Base-by-base conservation (phyloP, 768 basidiomycete genomes). In the Sarcomyxa edulis region DNA sequence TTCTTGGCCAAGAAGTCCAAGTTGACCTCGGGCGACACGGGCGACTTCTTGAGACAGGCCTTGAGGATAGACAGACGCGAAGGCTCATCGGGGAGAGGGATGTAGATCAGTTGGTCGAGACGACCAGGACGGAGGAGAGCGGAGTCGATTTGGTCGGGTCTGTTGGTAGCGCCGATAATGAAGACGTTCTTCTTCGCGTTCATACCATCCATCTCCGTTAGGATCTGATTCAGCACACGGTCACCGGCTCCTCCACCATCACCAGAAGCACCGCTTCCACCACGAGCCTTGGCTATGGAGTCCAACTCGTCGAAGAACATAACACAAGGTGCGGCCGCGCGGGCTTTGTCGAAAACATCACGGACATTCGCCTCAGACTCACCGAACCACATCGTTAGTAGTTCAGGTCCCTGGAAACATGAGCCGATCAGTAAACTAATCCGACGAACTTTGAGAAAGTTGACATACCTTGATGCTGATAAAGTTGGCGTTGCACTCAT, bases 301-400 rank as follows among this genome's bases (percentile, higher is more conserved):
- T 99, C 96, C 60, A 99, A 73, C 63, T 99, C 96, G 54, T 99
- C 96, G 66, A 99, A 99, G 88, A 99, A 99, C 92, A 99, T 96
- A 51, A 99, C 96, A 59, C 96, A 98, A 39, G 96, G 96, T 19
- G 96, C 95, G 6, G 96, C 96, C 12, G 96, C 96, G 50, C 96
- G 90, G 21, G 96, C 96, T 68, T 98, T 98, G 78, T 99, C 96
- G 64, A 99, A 99, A 47, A 98, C 92, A 51, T 98, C 95, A 52
- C 96, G 91, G 45, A 99, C 96, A 55, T 99, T 99, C 48, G 95
- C 96, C 69, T 99, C 96, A 5, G 95, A 98, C 75, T 99, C 96
- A 81, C 96, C 96, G 65, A 99, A 98, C 93, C 96, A 99, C 95
- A 98, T 98, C 5, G 94, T 99, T 29, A 98, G 81, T 29, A 97